phyloP scores from a whole-genome alignment of 2,329 filamentous ascomycete species.

The Verticillium zaregamsianum region DNA sequence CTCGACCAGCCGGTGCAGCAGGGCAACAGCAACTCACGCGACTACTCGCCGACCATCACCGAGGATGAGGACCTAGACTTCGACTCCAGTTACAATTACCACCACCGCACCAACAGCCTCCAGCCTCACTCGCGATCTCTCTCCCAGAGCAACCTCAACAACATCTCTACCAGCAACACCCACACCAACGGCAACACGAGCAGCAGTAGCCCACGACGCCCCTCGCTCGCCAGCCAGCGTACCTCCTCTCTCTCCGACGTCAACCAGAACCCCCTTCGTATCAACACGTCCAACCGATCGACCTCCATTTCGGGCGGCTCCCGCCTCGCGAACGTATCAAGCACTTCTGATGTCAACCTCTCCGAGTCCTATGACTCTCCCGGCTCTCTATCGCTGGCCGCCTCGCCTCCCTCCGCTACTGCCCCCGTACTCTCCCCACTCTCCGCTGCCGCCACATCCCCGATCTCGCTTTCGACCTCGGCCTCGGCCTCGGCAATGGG shows the following conservation, averaged over 20 bases:
- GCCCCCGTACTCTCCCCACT: conserved; percentile 19
- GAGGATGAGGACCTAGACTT: conserved; percentile 43
- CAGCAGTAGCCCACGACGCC: conserved; percentile 18
- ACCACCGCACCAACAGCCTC: conserved; percentile 12
- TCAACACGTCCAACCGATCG: conserved; percentile 25
- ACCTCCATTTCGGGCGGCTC: conserved; percentile 20
- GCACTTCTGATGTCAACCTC: conserved; percentile 44
- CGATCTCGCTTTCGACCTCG: conserved; percentile 30
- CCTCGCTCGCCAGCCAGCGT: conserved; percentile 34
- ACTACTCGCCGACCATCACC: conserved; percentile 52
- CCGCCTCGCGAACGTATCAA: conserved; percentile 38
- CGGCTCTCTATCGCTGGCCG: conserved; percentile 21
- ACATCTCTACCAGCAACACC: conserved; percentile 15
- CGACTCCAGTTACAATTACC: conserved; percentile 6
- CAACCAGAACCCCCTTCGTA: conserved; percentile 1
- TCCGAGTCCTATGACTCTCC: conserved; percentile 27
- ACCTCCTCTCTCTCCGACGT: conserved; percentile 35
- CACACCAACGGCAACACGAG: conserved; percentile 13
- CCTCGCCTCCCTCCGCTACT: conserved; percentile 21
- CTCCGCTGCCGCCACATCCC: conserved; percentile 12
- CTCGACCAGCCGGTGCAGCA: conserved; percentile 33
- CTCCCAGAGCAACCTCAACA: conserved; percentile 20
- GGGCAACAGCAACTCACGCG: conserved; percentile 29
- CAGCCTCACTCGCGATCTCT: conserved; percentile 9
- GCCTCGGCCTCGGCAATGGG: conserved; percentile 41